Conservation (phyloP, 2,329 filamentous ascomycete species). For the Pseudogymnoascus sp. region DNA sequence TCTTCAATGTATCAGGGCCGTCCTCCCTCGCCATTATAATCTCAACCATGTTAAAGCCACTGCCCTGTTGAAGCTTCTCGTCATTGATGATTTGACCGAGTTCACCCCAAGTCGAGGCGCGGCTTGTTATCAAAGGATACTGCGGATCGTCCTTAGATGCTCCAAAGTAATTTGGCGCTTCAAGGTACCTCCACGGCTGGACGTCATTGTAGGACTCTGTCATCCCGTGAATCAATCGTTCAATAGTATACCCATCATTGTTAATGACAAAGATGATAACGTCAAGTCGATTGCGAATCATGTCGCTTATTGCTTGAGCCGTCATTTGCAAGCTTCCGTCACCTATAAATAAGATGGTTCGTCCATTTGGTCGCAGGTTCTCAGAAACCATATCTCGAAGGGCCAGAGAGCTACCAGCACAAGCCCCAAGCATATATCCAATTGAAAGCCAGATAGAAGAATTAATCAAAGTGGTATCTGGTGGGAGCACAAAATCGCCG, state of each 20-base stretch:
- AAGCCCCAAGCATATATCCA: slow-evolving; percentile 51
- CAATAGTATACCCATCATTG: slow-evolving; percentile 52
- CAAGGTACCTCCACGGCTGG: slow-evolving; percentile 42
- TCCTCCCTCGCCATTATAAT: neutral
- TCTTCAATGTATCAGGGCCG: neutral
- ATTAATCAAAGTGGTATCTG: slow-evolving; percentile 39
- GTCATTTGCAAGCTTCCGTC: slow-evolving; percentile 61
- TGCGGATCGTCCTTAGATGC: slow-evolving; percentile 28
- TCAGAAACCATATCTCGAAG: slow-evolving; percentile 35
- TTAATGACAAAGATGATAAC: slow-evolving; percentile 47
- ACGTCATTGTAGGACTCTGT: slow-evolving; percentile 47
- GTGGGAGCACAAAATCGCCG: slow-evolving; percentile 42
- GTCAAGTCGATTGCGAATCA: slow-evolving; percentile 46
- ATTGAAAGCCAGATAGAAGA: slow-evolving; percentile 52
- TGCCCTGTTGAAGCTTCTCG: neutral
- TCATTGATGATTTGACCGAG: neutral
- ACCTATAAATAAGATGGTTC: slow-evolving; percentile 51
- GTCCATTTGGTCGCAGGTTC: slow-evolving; percentile 26
- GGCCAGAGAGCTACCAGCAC: slow-evolving; percentile 48
- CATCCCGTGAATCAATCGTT: slow-evolving; percentile 48
- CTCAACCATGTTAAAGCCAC: neutral
- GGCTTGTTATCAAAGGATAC: neutral
- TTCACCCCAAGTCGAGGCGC: slow-evolving; percentile 2
- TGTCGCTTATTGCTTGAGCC: slow-evolving; percentile 56
- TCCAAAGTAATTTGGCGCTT: slow-evolving; percentile 42